Percentiles rank a stretch among this genome's conserved stretches.
Conservation (phyloP, 331 rosid species). For the Cydonia oblonga region DNA sequence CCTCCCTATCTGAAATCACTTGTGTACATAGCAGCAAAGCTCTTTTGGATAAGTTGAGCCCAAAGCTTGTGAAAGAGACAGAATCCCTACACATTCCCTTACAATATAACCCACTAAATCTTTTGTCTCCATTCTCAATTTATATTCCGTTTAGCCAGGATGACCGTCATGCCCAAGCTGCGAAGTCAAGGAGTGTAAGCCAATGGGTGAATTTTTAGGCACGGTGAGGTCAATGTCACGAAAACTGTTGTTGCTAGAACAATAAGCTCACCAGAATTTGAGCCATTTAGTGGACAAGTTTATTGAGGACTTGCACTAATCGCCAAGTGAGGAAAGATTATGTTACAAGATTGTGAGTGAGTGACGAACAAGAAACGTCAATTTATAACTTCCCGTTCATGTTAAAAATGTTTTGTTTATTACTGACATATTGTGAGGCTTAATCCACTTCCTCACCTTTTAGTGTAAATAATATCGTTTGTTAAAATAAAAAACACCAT, state of each 20-base stretch:
- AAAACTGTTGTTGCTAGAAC: conserved; percentile 12
- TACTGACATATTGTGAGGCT: too few relatives aligned
- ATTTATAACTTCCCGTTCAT: too few relatives aligned
- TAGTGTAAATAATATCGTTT: too few relatives aligned
- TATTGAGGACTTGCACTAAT: too few relatives aligned
- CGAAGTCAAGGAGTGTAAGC: background rate
- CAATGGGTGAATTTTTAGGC: conserved; percentile 6
- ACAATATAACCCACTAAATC: conserved; percentile 3
- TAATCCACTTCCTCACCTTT: too few relatives aligned
- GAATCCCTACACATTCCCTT: background rate
- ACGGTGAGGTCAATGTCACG: background rate
- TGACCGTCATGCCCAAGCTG: background rate
- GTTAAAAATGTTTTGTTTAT: too few relatives aligned
- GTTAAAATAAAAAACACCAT: too few relatives aligned
- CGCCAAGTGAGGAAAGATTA: too few relatives aligned
- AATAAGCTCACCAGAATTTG: conserved; percentile 12
- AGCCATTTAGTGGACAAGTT: background rate
- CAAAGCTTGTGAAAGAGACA: conserved; percentile 7
- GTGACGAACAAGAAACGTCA: too few relatives aligned
- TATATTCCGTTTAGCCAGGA: conserved; percentile 9
- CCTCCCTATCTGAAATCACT: conserved; percentile 7
- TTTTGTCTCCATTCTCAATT: conserved; percentile 1
- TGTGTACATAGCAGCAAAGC: background rate
- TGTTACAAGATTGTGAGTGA: too few relatives aligned
- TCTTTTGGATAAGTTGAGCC: conserved; percentile 2